Base-by-base conservation (phyloP, 139 green algal genomes). In the Picochlorum sp. region DNA sequence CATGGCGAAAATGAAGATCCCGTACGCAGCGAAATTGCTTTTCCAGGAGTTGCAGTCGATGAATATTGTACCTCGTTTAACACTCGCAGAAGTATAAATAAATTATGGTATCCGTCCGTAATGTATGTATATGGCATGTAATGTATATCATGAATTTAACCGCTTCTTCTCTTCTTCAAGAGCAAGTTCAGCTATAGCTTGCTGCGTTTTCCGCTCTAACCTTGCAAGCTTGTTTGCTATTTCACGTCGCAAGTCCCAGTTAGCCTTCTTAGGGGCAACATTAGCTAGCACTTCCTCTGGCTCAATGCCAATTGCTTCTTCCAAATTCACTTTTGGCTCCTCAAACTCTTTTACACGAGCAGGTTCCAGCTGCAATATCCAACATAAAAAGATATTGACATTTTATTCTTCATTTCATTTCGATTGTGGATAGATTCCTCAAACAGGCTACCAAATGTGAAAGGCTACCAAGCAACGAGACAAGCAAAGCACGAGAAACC, bases 21-120 rank as follows among this genome's bases (percentile, higher is more conserved):
- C 91, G 10, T 98, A 98, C 65, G 91, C 91, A 7, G 90, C 80
- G 78, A 98, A 98, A 75, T 81, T 98, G 53, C 76, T 98, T 14
- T 96, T 97, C 70, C 91, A 96, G 73, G 90, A 94, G 64, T 76
- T 96, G 55, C 81, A 90, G 50, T 74, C 78, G 35, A 96, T 96
- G 88, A 96, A 96, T 77, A 96, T 97, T 57, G 73, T 94, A 7
- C 88, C 88, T 7, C 57, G 81, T 5, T 74, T 97, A 9, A 78
- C 67, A 40, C 72, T 97, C 32, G 69, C 73, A 29, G 80, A 89
- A 20, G 33, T 69, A 4, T 84, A 57, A 35, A 26, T 26, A 20
- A 26, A 68, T 7, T 52, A 43, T 28, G 14, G 9, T 49, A 50
- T 16, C 12, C 26, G 52, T 35, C 24, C 24, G 50, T 37, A 56